A percentile compares a stretch with the other conserved stretches of the same genome.
Conservation (phyloP, 768 basidiomycete genomes). For the Austroboletus eburneus region DNA sequence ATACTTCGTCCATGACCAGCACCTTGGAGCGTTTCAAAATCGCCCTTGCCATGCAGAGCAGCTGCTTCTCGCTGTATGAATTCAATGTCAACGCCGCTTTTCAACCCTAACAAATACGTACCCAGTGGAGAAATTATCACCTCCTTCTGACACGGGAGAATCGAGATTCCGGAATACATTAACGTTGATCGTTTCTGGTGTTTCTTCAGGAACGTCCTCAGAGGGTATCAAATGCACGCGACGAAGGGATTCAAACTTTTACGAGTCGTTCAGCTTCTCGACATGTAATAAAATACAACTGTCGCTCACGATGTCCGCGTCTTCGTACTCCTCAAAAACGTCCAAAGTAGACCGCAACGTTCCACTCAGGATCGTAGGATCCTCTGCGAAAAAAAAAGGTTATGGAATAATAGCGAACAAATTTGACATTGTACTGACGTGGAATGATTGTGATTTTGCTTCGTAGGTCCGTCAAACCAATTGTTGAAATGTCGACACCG, state of each 20-base stretch:
- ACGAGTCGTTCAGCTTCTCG: neutral
- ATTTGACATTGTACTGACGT: conserved; percentile 41
- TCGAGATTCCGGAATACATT: conserved; percentile 79
- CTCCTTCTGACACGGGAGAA: conserved; percentile 73
- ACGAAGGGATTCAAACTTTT: conserved; percentile 76
- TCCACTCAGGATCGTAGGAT: conserved; percentile 84
- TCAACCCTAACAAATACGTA: conserved; percentile 27
- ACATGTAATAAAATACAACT: neutral
- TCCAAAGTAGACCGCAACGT: conserved; percentile 78
- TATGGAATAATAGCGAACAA: neutral
- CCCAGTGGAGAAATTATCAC: conserved; percentile 89
- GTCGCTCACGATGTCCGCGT: conserved; percentile 67
- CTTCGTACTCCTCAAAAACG: conserved; percentile 83
- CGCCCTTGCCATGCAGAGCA: conserved; percentile 87
- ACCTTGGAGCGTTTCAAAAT: conserved; percentile 76
- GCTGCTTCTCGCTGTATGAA: conserved; percentile 62
- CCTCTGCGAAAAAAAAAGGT: conserved; percentile 49
- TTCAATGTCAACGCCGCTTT: neutral
- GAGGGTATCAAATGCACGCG: conserved; percentile 76
- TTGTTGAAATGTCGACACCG: conserved; percentile 70
- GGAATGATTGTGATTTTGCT: conserved; percentile 74
- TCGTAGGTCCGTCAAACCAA: conserved; percentile 81
- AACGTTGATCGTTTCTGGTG: conserved; percentile 47
- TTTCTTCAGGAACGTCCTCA: conserved; percentile 40
- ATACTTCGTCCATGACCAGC: conserved; percentile 80